Percentiles rank a stretch among this genome's conserved stretches.
Evolutionary conservation across 2,329 filamentous ascomycete species (phyloP).

Genomic region (Reticulascus tulasneorum): DNA sequence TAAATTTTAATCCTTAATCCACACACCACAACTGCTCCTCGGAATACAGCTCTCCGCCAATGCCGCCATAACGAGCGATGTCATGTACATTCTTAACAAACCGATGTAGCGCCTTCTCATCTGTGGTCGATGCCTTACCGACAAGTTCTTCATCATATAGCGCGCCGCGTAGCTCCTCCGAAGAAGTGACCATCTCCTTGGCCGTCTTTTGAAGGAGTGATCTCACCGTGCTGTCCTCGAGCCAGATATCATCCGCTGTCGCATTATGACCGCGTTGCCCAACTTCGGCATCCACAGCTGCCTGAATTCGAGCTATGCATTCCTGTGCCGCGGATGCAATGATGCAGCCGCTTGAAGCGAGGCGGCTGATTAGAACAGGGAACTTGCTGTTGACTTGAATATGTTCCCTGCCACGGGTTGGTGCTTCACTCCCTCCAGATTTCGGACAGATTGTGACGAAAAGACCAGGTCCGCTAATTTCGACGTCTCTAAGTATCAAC

Average conservation of each 20-base stretch:
- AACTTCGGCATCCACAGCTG: not conserved
- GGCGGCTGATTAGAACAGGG: constrained; percentile 1
- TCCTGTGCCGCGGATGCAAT: not conserved
- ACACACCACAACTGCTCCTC: constrained; percentile 1
- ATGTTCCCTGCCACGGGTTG: not conserved
- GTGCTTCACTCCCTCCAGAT: not conserved
- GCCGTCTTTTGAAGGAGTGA: not conserved
- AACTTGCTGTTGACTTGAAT: not conserved
- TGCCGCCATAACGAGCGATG: constrained; percentile 2
- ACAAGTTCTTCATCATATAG: not conserved
- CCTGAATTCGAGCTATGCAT: not conserved
- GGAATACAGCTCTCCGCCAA: not conserved
- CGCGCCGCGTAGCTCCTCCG: not conserved
- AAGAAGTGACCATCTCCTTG: not conserved
- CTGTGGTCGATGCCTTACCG: not conserved
- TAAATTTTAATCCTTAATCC: no score
- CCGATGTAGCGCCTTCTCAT: not conserved
- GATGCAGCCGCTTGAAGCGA: not conserved
- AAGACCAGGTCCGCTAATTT: constrained; percentile 2
- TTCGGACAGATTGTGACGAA: not conserved
- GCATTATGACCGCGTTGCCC: not conserved
- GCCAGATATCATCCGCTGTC: constrained; percentile 1
- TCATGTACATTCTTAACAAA: not conserved
- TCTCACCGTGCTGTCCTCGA: not conserved
- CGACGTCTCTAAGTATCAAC: not conserved